Evolutionary conservation across 139 green algal species (phyloP).

Genomic region (Axilococcus clingmanii): DNA sequence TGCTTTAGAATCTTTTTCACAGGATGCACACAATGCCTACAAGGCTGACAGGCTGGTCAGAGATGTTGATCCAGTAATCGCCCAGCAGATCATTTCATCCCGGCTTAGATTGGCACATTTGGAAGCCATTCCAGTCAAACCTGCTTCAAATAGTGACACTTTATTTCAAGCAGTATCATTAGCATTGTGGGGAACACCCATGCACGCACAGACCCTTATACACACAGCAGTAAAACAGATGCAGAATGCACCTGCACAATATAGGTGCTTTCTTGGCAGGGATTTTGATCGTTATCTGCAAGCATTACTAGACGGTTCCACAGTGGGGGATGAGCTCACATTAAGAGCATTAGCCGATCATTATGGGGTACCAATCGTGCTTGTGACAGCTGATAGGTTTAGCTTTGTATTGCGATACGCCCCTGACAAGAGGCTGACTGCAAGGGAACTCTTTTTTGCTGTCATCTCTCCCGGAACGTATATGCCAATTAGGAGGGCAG

Average conservation of each 20-base stretch:
- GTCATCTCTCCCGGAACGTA: slow-evolving; percentile 6
- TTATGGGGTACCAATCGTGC: slow-evolving; percentile 26
- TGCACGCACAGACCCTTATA: slow-evolving; percentile 1
- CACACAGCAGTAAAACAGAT: slow-evolving; percentile 10
- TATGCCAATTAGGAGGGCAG: not conserved
- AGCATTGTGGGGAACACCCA: slow-evolving; percentile 17
- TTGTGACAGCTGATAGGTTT: slow-evolving; percentile 16
- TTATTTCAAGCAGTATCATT: slow-evolving; percentile 17
- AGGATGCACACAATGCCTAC: too few relatives aligned
- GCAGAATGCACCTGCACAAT: slow-evolving; percentile 10
- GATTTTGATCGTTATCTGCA: slow-evolving; percentile 25
- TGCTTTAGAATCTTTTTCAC: too few relatives aligned
- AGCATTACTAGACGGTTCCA: slow-evolving; percentile 18
- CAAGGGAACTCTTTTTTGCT: slow-evolving; percentile 26
- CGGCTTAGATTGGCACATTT: not conserved
- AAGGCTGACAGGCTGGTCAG: too few relatives aligned
- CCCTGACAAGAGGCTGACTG: slow-evolving; percentile 1
- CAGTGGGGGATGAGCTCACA: slow-evolving; percentile 29
- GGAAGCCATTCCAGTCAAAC: not conserved
- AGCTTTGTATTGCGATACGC: slow-evolving; percentile 26
- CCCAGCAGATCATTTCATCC: too few relatives aligned
- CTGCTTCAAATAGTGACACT: slow-evolving; percentile 5
- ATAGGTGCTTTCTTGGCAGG: slow-evolving; percentile 28
- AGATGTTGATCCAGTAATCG: too few relatives aligned
- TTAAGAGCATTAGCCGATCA: slow-evolving; percentile 30